Evolutionary conservation across 371 early-diverging fungal species (phyloP).

Genomic region (Zopfochytrium polystomum): DNA sequence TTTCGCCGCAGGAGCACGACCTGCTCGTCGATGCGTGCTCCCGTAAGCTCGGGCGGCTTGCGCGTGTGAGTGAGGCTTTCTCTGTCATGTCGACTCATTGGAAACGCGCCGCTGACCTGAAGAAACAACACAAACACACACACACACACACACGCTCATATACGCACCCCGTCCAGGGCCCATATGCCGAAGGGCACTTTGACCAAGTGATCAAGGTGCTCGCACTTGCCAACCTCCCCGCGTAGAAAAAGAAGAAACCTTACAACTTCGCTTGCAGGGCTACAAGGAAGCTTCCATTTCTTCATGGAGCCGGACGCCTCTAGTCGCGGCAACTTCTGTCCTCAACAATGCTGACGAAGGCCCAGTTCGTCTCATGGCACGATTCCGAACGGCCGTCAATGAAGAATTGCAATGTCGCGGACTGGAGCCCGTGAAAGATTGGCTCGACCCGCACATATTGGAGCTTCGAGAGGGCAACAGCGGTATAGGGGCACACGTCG

Average conservation of each 20-base stretch:
- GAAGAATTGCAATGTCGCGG: background rate
- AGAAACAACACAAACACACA: background rate
- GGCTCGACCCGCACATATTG: constrained; percentile 39
- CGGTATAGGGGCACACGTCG: constrained; percentile 58
- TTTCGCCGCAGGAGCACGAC: constrained; percentile 42
- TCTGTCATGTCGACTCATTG: background rate
- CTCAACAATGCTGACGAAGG: background rate
- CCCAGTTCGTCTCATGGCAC: constrained; percentile 1
- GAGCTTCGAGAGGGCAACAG: constrained; percentile 45
- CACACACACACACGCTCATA: background rate
- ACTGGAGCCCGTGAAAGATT: background rate
- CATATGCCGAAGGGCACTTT: constrained; percentile 53
- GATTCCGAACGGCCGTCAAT: background rate
- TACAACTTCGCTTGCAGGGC: constrained; percentile 5
- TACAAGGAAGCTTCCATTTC: constrained; percentile 27
- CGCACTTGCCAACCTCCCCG: too few species aligned
- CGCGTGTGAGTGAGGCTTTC: constrained; percentile 4
- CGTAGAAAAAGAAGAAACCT: too few species aligned
- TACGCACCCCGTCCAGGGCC: constrained; percentile 22
- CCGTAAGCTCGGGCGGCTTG: constrained; percentile 47
- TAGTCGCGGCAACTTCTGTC: background rate
- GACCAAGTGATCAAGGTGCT: constrained; percentile 51
- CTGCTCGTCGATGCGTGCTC: constrained; percentile 40
- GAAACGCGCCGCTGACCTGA: background rate
- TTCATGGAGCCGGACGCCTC: constrained; percentile 9